Base-by-base conservation (phyloP, 1,284 basidiomycete genomes). In the Cryptococcus sp. region DNA sequence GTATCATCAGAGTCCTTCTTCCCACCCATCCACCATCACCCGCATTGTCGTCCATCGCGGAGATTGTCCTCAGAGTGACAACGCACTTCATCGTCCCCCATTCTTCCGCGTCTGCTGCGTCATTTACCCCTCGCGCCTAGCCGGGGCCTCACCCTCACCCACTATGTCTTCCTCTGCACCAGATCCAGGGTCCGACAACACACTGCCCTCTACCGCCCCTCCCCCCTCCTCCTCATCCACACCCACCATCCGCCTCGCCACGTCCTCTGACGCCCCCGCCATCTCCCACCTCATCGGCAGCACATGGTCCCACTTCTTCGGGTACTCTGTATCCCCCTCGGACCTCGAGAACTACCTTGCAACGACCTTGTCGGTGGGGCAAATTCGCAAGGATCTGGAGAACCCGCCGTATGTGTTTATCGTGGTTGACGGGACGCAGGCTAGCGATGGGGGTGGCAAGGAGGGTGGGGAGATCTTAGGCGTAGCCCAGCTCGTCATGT, bases 291-390 rank as follows among this genome's bases (percentile, higher is more conserved):
- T 60, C 24, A 56, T 60, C 35, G 54, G 50, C 5, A 44, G 23
- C 13, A 55, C 55, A 11, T 60, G 54, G 58, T 45, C 58, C 18
- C 20, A 49, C 8, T 55, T 55, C 47, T 60, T 60, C 42, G 58
- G 48, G 16, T 56, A 60, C 42, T 46, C 46, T 23, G 58, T 56
- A 39, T 43, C 46, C 38, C 46, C 46, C 23, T 11, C 11, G 18
- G 46, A 47, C 18, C 18, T 47, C 13, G 15, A 47, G 24, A 24
- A 47, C 16, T 47, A 47, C 18, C 23, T 47, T 1, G 33, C 24
- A 8, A 23, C 23, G 7, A 28, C 23, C 1, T 15, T 47, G 7
- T 47, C 46, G 15, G 24, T 16, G 33, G 18, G 8, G 11, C 13
- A 47, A 15, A 47, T 47, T 12, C 24, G 24, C 28, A 28, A 47